Percentiles rank a stretch among this genome's conserved stretches.
phyloP scores from a whole-genome alignment of 208 protist species.

The Trypanosoma vivax region DNA sequence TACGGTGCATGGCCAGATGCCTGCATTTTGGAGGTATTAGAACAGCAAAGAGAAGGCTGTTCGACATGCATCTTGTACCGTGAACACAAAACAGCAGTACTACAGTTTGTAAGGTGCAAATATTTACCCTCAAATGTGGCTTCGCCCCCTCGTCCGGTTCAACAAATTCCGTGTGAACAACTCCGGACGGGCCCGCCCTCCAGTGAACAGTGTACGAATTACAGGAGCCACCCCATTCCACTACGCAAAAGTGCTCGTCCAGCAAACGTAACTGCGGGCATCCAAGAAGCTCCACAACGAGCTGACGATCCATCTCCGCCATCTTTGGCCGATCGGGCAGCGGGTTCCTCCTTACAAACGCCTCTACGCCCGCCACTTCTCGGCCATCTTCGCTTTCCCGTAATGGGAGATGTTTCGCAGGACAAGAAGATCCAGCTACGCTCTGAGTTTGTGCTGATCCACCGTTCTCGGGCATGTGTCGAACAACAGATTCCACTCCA shows the following conservation, averaged over 20 bases:
- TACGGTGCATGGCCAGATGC: too few relatives aligned
- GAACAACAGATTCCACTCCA: neutral
- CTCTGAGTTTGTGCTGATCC: neutral
- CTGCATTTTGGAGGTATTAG: conserved; percentile 4
- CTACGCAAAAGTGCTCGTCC: conserved; percentile 1
- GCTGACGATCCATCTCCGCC: neutral
- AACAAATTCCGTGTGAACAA: conserved; percentile 5
- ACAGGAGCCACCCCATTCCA: conserved; percentile 19
- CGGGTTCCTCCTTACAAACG: neutral
- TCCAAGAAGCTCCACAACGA: conserved; percentile 15
- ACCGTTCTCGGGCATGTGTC: neutral
- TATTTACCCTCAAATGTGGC: conserved; percentile 5
- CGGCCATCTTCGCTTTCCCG: neutral
- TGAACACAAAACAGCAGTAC: conserved; percentile 17
- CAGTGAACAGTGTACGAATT: conserved; percentile 6
- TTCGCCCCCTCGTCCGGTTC: neutral
- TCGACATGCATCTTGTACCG: conserved; percentile 7
- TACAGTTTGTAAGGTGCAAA: neutral
- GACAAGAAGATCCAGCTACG: neutral
- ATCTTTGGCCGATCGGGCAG: neutral
- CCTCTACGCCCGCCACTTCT: neutral
- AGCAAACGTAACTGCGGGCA: conserved; percentile 1
- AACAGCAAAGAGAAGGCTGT: conserved; percentile 9
- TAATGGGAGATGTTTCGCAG: neutral
- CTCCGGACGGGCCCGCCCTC: conserved; percentile 6